phyloP scores from a whole-genome alignment of 257 asterid species.

The Primulina huaijiensis region DNA sequence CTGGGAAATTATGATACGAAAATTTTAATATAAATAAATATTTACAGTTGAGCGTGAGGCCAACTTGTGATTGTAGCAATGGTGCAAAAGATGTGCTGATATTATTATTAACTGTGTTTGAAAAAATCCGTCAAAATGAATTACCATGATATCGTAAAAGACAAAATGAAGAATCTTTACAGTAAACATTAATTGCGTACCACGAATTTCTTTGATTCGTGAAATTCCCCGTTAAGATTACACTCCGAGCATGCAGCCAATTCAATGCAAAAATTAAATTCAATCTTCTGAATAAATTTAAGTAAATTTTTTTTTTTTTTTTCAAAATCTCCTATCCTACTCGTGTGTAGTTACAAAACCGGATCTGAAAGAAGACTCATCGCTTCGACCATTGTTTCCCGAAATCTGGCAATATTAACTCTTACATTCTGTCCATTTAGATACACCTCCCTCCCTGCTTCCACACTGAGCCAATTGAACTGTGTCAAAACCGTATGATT shows the following conservation, averaged over 20 bases:
- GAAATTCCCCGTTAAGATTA: background rate
- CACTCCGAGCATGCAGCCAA: background rate
- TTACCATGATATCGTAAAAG: no score
- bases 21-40: no score
- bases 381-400: conserved; percentile 51
- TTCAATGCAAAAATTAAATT: background rate
- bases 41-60: no score
- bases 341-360: background rate
- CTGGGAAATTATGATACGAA: background rate
- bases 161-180: background rate
- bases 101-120: no score
- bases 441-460: conserved; percentile 56
- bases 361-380: conserved; percentile 40
- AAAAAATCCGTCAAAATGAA: no score
- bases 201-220: background rate
- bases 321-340: background rate
- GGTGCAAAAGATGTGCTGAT: no score
- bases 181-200: background rate
- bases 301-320: no score
- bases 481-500: conserved; percentile 50
- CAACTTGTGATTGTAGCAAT: no score
- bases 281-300: background rate
- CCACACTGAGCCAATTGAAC: conserved; percentile 32
- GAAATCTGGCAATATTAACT: conserved; percentile 41
- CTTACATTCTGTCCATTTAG: conserved; percentile 57